phyloP scores from a whole-genome alignment of 768 basidiomycete species.

The Mycena albidolilacea region DNA sequence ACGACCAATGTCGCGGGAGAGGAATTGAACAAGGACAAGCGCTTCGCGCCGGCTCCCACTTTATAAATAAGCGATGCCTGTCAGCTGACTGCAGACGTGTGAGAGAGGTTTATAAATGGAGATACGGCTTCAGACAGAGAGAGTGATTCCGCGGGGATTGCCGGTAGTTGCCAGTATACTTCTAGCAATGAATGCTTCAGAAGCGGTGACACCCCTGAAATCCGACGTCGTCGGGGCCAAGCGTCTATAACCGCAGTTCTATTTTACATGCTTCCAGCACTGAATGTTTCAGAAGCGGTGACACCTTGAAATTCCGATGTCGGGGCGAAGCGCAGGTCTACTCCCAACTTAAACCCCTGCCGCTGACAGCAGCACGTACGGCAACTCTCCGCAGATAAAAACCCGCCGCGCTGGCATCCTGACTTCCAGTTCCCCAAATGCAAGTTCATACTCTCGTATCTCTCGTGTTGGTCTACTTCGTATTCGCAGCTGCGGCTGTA shows the following conservation, averaged over 20 bases:
- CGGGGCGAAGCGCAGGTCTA: constrained; percentile 5
- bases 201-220: too few species aligned
- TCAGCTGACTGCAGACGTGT: too few species aligned
- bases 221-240: too few species aligned
- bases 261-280: neutral
- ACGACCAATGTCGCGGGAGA: too few species aligned
- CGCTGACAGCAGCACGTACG: constrained; percentile 5
- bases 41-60: too few species aligned
- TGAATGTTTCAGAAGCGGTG: neutral
- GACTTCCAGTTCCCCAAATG: neutral
- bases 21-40: too few species aligned
- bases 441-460: constrained; percentile 20
- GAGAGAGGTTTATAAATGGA: too few species aligned
- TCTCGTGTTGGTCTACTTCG: constrained; percentile 10
- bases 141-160: too few species aligned
- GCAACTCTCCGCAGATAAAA: constrained; percentile 1
- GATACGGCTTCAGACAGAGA: too few species aligned
- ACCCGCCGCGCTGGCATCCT: neutral
- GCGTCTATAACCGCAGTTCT: neutral
- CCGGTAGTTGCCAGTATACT: too few species aligned
- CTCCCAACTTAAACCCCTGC: neutral
- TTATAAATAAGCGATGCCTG: too few species aligned
- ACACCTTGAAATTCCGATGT: constrained; percentile 3
- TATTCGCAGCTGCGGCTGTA: neutral
- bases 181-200: too few species aligned